These are phyloP conservation scores for Epichloe elymi DNA, from an alignment of 2,329 filamentous ascomycete species.

Conservation along the genomic window DNA sequence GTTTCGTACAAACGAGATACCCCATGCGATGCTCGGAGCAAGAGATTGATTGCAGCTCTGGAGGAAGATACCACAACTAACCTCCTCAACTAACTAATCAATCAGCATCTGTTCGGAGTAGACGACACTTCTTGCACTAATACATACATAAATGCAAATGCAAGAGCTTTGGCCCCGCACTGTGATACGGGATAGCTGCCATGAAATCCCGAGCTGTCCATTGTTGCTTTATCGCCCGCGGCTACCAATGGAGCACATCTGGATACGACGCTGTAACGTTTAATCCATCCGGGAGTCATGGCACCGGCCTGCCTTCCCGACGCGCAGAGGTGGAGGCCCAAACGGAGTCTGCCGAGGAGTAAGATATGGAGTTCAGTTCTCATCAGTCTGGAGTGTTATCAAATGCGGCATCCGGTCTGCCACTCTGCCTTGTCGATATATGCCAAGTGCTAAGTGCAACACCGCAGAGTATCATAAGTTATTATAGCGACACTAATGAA, in stretches of 20 bases:
- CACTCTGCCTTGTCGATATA: too few species aligned
- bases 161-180: background rate
- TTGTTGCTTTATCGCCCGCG: background rate
- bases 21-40: background rate
- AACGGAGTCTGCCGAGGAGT: background rate
- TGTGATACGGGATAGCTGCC: background rate
- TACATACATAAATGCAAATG: background rate
- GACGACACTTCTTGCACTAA: background rate
- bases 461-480: too few species aligned
- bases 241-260: slow-evolving; percentile 2
- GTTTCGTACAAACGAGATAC: background rate
- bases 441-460: too few species aligned
- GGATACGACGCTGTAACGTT: slow-evolving; percentile 1
- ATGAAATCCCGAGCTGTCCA: background rate
- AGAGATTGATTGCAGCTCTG: background rate
- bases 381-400: too few species aligned
- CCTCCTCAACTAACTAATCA: background rate
- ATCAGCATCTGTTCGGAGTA: background rate
- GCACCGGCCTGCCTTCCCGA: slow-evolving; percentile 5
- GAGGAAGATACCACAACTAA: background rate
- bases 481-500: too few species aligned
- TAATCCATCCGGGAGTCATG: slow-evolving; percentile 3
- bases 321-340: slow-evolving; percentile 3
- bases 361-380: background rate
- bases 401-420: too few species aligned